Conservation (phyloP, 2,329 filamentous ascomycete species). For the Microdochium bolleyi region DNA sequence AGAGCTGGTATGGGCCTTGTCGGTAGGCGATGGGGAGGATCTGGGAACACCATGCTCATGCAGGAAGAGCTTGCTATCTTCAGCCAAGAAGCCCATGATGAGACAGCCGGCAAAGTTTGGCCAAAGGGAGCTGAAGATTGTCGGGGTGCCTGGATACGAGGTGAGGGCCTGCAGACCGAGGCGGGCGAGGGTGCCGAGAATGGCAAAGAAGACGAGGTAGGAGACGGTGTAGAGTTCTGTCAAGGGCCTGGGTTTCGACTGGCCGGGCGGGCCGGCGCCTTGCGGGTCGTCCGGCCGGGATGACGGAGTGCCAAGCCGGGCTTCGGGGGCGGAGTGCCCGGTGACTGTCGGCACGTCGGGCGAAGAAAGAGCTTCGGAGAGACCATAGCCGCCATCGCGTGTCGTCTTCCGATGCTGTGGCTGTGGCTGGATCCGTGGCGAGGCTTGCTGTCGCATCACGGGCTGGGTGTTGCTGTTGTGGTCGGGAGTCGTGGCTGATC, state of each 20-base stretch:
- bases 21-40: constrained; percentile 10
- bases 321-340: not conserved
- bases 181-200: constrained; percentile 76
- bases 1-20: constrained; percentile 19
- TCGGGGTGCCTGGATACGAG: constrained; percentile 67
- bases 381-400: not conserved
- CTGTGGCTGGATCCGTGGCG: too few species aligned
- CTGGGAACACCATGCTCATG: constrained; percentile 50
- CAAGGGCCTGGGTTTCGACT: not conserved
- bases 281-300: not conserved
- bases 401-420: too few species aligned
- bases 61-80: constrained; percentile 70
- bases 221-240: constrained; percentile 61
- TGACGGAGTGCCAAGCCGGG: not conserved
- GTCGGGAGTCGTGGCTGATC: not conserved
- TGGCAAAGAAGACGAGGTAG: constrained; percentile 77
- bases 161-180: constrained; percentile 75
- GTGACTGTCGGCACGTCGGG: not conserved
- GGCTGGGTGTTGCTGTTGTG: not conserved
- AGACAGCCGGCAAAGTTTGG: constrained; percentile 78
- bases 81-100: constrained; percentile 76
- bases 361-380: not conserved
- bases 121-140: constrained; percentile 73
- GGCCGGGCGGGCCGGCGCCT: not conserved
- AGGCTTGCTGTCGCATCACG: not conserved